phyloP scores from a whole-genome alignment of 257 asterid species.

The Solanum okadae region DNA sequence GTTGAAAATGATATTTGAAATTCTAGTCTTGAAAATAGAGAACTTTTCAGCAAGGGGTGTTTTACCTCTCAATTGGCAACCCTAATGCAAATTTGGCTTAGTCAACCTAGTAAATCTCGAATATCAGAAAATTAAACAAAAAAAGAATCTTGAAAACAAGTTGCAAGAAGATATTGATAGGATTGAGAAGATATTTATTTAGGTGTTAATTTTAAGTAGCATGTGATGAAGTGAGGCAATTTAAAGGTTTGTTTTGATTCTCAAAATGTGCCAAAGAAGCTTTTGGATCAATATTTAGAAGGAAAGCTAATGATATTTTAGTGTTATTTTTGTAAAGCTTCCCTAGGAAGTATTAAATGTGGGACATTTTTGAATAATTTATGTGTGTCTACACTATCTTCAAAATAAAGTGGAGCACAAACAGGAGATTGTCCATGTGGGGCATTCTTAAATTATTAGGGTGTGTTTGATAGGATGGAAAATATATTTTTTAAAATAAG shows the following conservation, averaged over 20 bases:
- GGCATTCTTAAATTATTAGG: background rate
- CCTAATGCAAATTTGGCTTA: accelerated
- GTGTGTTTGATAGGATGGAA: background rate
- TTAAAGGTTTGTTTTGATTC: background rate
- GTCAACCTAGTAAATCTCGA: background rate
- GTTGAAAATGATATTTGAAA: background rate
- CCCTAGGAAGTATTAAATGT: background rate
- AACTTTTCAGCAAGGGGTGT: background rate
- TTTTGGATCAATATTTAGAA: conserved; percentile 20
- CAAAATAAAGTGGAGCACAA: background rate
- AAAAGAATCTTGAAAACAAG: background rate
- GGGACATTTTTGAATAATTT: background rate
- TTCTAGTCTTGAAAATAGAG: background rate
- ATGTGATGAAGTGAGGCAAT: background rate
- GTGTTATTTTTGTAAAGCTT: background rate
- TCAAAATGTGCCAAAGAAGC: conserved; percentile 22
- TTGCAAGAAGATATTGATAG: background rate
- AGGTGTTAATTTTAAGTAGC: background rate
- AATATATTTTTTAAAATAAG: background rate
- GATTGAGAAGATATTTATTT: background rate
- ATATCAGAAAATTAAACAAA: background rate
- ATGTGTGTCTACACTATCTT: background rate
- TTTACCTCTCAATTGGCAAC: background rate
- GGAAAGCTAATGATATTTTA: conserved; percentile 21
- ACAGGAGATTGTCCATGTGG: background rate